Evolutionary conservation across 805 yeast species (phyloP).

Genomic region (Sugiyamaella smithiae): DNA sequence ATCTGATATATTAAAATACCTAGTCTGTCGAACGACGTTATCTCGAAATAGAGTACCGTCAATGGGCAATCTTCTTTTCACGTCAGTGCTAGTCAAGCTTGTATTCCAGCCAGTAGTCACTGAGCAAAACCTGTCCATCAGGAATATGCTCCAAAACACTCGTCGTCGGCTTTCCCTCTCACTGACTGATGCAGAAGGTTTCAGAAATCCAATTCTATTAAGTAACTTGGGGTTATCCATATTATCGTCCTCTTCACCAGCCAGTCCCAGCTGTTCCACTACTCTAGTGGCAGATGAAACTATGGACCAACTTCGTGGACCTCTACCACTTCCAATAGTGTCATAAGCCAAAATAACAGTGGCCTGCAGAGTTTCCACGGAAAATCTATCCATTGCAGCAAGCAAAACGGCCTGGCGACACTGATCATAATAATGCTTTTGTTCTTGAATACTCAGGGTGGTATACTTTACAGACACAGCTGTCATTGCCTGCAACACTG

Average conservation of each 20-base stretch:
- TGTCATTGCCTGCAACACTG: conserved; percentile 15
- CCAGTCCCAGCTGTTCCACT: conserved; percentile 19
- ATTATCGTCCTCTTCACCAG: conserved; percentile 19
- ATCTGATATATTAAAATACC: conserved; percentile 15
- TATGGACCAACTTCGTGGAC: conserved; percentile 23
- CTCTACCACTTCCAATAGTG: conserved; percentile 17
- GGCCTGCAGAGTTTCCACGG: conserved; percentile 20
- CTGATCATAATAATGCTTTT: conserved; percentile 10
- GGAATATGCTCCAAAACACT: conserved; percentile 17
- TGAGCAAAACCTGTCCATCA: conserved; percentile 19
- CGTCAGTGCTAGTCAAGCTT: conserved; percentile 14
- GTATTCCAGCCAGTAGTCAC: conserved; percentile 20
- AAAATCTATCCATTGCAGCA: conserved; percentile 17
- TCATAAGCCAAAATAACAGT: conserved; percentile 18
- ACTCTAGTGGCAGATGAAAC: conserved; percentile 17
- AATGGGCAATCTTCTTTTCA: conserved; percentile 15
- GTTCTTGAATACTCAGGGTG: conserved; percentile 7
- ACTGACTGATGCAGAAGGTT: conserved; percentile 9
- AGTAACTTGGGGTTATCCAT: conserved; percentile 8
- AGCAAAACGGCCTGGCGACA: conserved; percentile 19
- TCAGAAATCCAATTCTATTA: conserved; percentile 17
- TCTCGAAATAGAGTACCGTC: conserved; percentile 14
- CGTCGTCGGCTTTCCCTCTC: conserved; percentile 17
- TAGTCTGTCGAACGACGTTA: conserved; percentile 4
- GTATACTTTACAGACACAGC: conserved; percentile 16